phyloP scores from a whole-genome alignment of 257 asterid species.

The Plantago major region DNA sequence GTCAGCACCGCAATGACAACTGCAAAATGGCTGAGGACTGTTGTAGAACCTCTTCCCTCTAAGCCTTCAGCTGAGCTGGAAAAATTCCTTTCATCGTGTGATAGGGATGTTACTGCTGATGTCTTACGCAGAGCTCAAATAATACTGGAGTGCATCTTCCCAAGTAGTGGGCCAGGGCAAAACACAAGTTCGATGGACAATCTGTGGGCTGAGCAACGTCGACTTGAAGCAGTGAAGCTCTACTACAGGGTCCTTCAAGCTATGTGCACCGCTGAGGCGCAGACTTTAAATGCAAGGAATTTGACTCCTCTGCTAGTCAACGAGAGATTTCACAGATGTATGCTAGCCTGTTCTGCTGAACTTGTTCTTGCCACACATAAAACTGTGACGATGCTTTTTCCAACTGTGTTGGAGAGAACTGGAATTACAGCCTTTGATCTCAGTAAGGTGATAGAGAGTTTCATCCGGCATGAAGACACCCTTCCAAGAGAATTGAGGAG shows the following conservation, averaged over 20 bases:
- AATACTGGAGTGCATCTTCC: slow-evolving; percentile 92
- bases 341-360: slow-evolving; percentile 99
- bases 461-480: slow-evolving; percentile 89
- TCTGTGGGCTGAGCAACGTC: slow-evolving; percentile 94
- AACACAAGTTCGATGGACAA: slow-evolving; percentile 83
- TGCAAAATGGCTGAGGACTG: slow-evolving; percentile 86
- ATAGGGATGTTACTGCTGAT: slow-evolving; percentile 76
- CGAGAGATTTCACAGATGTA: slow-evolving; percentile 96
- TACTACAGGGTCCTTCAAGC: slow-evolving; percentile 89
- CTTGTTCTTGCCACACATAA: slow-evolving; percentile 98
- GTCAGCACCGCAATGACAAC: slow-evolving; percentile 99
- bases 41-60: slow-evolving; percentile 82
- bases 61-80: slow-evolving; percentile 82
- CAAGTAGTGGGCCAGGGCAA: slow-evolving; percentile 82
- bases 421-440: slow-evolving; percentile 98
- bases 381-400: slow-evolving; percentile 95
- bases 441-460: slow-evolving; percentile 98
- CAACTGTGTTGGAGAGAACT: slow-evolving; percentile 90
- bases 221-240: slow-evolving; percentile 84
- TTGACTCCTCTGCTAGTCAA: slow-evolving; percentile 81
- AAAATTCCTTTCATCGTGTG: slow-evolving; percentile 74
- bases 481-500: slow-evolving; percentile 96
- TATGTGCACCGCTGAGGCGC: slow-evolving; percentile 90
- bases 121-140: slow-evolving; percentile 83
- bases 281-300: slow-evolving; percentile 65